These are phyloP conservation scores for Tephrocybe sp. DNA, from an alignment of 768 basidiomycete genomes.

Conservation along the genomic window DNA sequence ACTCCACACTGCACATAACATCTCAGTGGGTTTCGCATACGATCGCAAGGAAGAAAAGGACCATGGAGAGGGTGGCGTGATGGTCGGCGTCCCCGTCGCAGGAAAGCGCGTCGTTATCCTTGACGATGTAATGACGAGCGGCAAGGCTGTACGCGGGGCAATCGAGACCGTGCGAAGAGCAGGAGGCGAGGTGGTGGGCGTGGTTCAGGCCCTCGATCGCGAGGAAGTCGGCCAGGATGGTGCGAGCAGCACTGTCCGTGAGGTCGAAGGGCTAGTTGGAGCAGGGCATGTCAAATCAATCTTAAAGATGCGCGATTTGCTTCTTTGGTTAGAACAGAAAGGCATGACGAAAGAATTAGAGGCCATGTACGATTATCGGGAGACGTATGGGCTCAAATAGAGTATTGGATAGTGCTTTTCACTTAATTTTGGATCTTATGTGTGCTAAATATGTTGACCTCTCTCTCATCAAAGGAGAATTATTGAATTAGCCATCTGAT, in stretches of 20 bases:
- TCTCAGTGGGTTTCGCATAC: constrained; percentile 79
- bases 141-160: constrained; percentile 84
- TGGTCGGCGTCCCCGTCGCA: constrained; percentile 84
- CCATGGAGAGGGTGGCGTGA: constrained; percentile 91
- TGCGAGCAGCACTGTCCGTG: constrained; percentile 71
- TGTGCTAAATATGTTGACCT: no score
- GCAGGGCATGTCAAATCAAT: constrained; percentile 75
- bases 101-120: constrained; percentile 85
- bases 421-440: no score
- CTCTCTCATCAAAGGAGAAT: no score
- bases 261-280: constrained; percentile 76
- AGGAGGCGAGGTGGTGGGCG: constrained; percentile 85
- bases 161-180: constrained; percentile 68
- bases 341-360: constrained; percentile 63
- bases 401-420: no score
- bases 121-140: constrained; percentile 96
- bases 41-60: constrained; percentile 96
- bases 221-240: constrained; percentile 81
- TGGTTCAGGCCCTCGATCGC: constrained; percentile 84
- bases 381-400: constrained; percentile 65
- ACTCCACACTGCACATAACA: constrained; percentile 63
- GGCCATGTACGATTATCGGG: constrained; percentile 77
- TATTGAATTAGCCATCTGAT: no score
- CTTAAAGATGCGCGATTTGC: constrained; percentile 82
- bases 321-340: constrained; percentile 76